Evolutionary conservation across 306 rosid genomes (phyloP).

Genomic region (Lupinus albus): DNA sequence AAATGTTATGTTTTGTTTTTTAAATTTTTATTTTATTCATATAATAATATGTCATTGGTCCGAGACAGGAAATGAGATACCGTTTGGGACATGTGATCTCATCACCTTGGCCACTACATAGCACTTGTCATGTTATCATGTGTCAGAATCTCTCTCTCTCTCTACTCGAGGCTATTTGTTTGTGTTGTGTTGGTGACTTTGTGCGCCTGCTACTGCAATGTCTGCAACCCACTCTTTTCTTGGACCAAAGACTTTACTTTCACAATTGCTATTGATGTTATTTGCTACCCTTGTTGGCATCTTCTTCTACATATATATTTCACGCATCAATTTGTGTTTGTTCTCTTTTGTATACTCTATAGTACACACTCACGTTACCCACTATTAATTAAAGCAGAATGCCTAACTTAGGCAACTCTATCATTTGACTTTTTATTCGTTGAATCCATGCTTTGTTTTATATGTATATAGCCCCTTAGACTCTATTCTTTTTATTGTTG

Average conservation of each 20-base stretch:
- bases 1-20: too few species aligned
- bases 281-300: slow-evolving; percentile 43
- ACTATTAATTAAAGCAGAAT: slow-evolving; percentile 9
- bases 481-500: too few species aligned
- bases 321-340: slow-evolving; percentile 41
- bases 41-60: too few species aligned
- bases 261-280: slow-evolving; percentile 35
- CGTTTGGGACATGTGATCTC: too few species aligned
- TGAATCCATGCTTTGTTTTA: slow-evolving; percentile 3
- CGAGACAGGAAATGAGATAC: too few species aligned
- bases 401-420: not conserved
- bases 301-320: slow-evolving; percentile 29
- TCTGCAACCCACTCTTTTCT: slow-evolving; percentile 44
- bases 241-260: slow-evolving; percentile 38
- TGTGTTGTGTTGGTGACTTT: slow-evolving; percentile 25
- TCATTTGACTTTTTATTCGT: slow-evolving; percentile 36
- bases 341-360: slow-evolving; percentile 31
- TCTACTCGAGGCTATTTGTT: slow-evolving; percentile 27
- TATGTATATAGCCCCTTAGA: not conserved
- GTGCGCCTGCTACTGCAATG: slow-evolving; percentile 54
- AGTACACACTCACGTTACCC: slow-evolving; percentile 37
- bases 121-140: slow-evolving; percentile 35
- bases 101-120: slow-evolving; percentile 53
- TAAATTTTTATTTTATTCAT: too few species aligned
- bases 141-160: slow-evolving; percentile 60